Conservation (phyloP, 2,329 filamentous ascomycete species). For the Hypoxylon rubiginosum region DNA sequence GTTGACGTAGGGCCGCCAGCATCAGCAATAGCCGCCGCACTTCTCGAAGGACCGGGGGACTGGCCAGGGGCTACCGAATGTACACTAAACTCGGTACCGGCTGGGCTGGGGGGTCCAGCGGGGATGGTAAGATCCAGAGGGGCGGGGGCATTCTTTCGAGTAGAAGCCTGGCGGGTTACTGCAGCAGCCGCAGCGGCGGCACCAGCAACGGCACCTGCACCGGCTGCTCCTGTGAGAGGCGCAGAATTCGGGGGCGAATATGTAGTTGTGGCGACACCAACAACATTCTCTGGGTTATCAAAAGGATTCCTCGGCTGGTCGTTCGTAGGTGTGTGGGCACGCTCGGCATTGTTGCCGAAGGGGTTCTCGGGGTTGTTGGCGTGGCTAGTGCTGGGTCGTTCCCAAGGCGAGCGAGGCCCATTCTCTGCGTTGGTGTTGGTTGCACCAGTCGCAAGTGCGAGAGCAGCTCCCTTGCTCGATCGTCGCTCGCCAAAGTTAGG, state of each 20-base stretch:
- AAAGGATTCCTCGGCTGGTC: slow-evolving; percentile 55
- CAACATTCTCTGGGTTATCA: slow-evolving; percentile 53
- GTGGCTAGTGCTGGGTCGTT: slow-evolving; percentile 60
- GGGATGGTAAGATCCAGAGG: slow-evolving; percentile 68
- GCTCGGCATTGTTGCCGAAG: slow-evolving; percentile 73
- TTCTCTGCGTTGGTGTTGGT: slow-evolving; percentile 44
- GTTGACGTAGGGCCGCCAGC: slow-evolving; percentile 71
- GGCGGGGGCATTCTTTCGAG: slow-evolving; percentile 65
- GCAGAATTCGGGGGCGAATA: slow-evolving; percentile 49
- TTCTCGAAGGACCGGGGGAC: slow-evolving; percentile 59
- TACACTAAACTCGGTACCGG: slow-evolving; percentile 73
- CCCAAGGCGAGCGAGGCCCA: slow-evolving; percentile 57
- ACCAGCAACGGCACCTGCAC: slow-evolving; percentile 56
- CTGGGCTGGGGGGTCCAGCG: slow-evolving; percentile 68
- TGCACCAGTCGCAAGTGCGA: slow-evolving; percentile 53
- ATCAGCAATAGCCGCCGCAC: slow-evolving; percentile 72
- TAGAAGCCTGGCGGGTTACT: slow-evolving; percentile 68
- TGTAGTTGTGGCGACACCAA: slow-evolving; percentile 56
- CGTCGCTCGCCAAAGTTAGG: slow-evolving; percentile 73
- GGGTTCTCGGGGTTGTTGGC: slow-evolving; percentile 74
- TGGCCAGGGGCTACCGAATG: slow-evolving; percentile 66
- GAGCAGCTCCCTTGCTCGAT: slow-evolving; percentile 62
- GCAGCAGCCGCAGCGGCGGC: slow-evolving; percentile 55
- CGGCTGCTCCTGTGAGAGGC: slow-evolving; percentile 47
- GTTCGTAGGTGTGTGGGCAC: slow-evolving; percentile 59